phyloP scores from a whole-genome alignment of 2,329 filamentous ascomycete genomes.

The Diplodia corticola region DNA sequence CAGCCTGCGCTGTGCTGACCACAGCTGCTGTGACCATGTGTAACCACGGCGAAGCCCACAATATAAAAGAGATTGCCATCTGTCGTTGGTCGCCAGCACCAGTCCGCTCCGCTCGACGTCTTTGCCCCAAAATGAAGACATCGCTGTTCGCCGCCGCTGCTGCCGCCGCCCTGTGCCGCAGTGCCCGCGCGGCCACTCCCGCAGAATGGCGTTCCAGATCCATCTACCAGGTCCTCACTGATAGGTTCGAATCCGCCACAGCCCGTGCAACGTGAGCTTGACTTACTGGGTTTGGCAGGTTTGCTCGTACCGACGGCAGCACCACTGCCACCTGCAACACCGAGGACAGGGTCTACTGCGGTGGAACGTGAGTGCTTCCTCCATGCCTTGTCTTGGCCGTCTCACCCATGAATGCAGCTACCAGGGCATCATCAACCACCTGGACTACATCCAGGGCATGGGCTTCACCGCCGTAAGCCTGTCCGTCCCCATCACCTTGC shows the following conservation, averaged over 20 bases:
- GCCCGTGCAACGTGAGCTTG: neutral
- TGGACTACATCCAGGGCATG: constrained; percentile 65
- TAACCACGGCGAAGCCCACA: neutral
- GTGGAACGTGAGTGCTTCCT: constrained; percentile 1
- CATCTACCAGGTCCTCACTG: constrained; percentile 48
- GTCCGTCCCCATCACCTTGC: neutral
- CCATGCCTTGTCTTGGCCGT: neutral
- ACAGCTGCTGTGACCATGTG: neutral
- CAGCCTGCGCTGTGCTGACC: neutral
- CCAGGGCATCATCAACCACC: constrained; percentile 57
- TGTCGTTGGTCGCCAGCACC: neutral
- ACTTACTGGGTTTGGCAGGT: constrained; percentile 28
- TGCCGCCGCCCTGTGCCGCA: constrained; percentile 12
- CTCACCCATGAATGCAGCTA: constrained; percentile 37
- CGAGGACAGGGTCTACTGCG: constrained; percentile 24
- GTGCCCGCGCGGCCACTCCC: constrained; percentile 31
- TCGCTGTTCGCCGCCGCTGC: constrained; percentile 7
- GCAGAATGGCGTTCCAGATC: constrained; percentile 41
- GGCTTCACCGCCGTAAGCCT: constrained; percentile 57
- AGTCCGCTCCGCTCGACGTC: neutral
- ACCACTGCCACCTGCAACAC: constrained; percentile 42
- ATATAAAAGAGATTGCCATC: constrained; percentile 13
- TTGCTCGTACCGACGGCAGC: constrained; percentile 42
- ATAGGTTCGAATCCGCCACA: constrained; percentile 31
- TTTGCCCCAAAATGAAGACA: constrained; percentile 4